Evolutionary conservation across 257 asterid species (phyloP).

Genomic region (Vinca minor): DNA sequence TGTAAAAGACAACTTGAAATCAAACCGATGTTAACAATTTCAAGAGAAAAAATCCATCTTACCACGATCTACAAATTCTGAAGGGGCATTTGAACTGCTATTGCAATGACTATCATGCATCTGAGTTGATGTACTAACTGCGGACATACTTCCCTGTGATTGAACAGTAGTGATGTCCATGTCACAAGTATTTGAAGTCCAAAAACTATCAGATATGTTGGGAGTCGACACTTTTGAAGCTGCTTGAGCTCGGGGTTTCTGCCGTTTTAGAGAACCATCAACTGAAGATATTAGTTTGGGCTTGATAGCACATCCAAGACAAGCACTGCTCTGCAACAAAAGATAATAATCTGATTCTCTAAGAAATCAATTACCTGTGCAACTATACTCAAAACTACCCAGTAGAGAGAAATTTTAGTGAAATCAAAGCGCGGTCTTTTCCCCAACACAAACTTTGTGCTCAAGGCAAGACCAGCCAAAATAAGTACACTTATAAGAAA

Average conservation of each 20-base stretch:
- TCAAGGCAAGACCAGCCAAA: background rate
- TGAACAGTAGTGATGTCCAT: conserved; percentile 45
- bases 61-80: conserved; percentile 78
- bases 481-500: background rate
- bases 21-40: background rate
- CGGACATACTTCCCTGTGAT: conserved; percentile 59
- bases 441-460: background rate
- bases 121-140: conserved; percentile 49
- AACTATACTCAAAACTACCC: background rate
- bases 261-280: conserved; percentile 34
- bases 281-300: conserved; percentile 37
- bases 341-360: conserved; percentile 23
- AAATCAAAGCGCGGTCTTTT: background rate
- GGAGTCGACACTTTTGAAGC: conserved; percentile 26
- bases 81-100: conserved; percentile 38
- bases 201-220: conserved; percentile 44
- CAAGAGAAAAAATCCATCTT: conserved; percentile 16
- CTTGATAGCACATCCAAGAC: conserved; percentile 64
- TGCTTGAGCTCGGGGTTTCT: conserved; percentile 18
- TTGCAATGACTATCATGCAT: conserved; percentile 38
- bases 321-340: conserved; percentile 88
- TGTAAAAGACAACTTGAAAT: conserved; percentile 3
- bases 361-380: conserved; percentile 27
- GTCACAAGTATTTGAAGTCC: conserved; percentile 61
- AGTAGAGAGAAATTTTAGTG: background rate